Conservation (phyloP, 805 yeast genomes). For the Priceomyces haplophilus region DNA sequence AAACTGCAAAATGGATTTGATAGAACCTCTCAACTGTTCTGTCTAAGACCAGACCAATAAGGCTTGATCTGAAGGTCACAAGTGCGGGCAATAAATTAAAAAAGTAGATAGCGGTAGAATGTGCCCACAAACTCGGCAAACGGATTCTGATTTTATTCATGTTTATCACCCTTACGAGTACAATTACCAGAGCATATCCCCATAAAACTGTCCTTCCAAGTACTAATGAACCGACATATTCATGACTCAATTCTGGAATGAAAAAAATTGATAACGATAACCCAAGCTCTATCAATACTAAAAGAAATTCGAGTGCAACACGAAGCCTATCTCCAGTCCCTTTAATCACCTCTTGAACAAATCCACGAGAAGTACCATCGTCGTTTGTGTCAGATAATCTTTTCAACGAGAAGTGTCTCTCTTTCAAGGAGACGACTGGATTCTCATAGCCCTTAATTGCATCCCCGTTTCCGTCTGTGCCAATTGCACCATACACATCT, state of each 20-base stretch:
- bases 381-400: slow-evolving; percentile 50
- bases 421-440: slow-evolving; percentile 33
- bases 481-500: slow-evolving; percentile 32
- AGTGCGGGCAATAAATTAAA: slow-evolving; percentile 45
- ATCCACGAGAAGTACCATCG: slow-evolving; percentile 64
- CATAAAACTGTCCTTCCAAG: slow-evolving; percentile 37
- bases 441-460: background rate
- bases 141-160: slow-evolving; percentile 26
- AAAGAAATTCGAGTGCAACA: slow-evolving; percentile 46
- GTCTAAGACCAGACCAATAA: slow-evolving; percentile 40
- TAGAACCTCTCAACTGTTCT: slow-evolving; percentile 35
- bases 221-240: slow-evolving; percentile 29
- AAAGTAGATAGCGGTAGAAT: slow-evolving; percentile 52
- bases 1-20: slow-evolving; percentile 45
- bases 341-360: slow-evolving; percentile 46
- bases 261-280: slow-evolving; percentile 34
- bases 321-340: slow-evolving; percentile 50
- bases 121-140: slow-evolving; percentile 62
- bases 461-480: background rate
- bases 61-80: slow-evolving; percentile 56
- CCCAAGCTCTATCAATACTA: slow-evolving; percentile 44
- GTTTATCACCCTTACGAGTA: slow-evolving; percentile 38
- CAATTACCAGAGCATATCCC: slow-evolving; percentile 41
- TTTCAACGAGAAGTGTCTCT: slow-evolving; percentile 64
- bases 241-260: slow-evolving; percentile 25